Percentiles rank a stretch among this genome's conserved stretches.
phyloP scores from a whole-genome alignment of 768 basidiomycete species.

The Filobasidium floriforme region DNA sequence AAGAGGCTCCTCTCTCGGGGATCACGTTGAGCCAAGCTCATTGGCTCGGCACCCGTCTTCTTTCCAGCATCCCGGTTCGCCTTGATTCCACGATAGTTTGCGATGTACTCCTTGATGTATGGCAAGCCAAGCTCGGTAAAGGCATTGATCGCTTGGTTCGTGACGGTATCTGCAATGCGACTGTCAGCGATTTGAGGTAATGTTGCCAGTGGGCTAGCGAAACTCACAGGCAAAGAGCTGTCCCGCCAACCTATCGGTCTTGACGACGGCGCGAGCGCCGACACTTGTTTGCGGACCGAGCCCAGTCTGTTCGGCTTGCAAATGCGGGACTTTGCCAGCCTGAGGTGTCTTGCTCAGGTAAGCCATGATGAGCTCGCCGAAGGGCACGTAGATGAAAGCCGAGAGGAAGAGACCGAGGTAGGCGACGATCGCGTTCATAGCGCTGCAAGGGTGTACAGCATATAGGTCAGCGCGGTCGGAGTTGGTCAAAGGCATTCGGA shows the following conservation, averaged over 20 bases:
- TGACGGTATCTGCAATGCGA: conserved; percentile 46
- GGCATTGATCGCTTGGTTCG: conserved; percentile 55
- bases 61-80: not conserved
- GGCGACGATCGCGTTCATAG: conserved; percentile 76
- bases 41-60: conserved; percentile 48
- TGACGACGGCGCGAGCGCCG: conserved; percentile 14
- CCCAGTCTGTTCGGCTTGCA: conserved; percentile 42
- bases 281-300: conserved; percentile 32
- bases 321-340: conserved; percentile 19
- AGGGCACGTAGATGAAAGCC: conserved; percentile 89
- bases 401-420: conserved; percentile 85
- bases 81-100: conserved; percentile 20
- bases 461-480: not conserved
- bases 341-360: conserved; percentile 37
- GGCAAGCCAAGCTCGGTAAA: conserved; percentile 76
- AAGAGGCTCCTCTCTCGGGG: conserved; percentile 63
- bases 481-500: no score
- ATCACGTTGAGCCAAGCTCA: conserved; percentile 50
- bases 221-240: conserved; percentile 76
- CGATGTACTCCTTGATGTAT: conserved; percentile 59
- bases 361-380: conserved; percentile 75
- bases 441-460: conserved; percentile 33
- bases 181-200: not conserved
- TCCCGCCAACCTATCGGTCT: conserved; percentile 58
- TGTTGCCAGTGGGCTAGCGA: not conserved